A percentile compares a stretch with the other conserved stretches of the same genome.
phyloP scores from a whole-genome alignment of 2,329 filamentous ascomycete genomes.

The Penicillium sp. region DNA sequence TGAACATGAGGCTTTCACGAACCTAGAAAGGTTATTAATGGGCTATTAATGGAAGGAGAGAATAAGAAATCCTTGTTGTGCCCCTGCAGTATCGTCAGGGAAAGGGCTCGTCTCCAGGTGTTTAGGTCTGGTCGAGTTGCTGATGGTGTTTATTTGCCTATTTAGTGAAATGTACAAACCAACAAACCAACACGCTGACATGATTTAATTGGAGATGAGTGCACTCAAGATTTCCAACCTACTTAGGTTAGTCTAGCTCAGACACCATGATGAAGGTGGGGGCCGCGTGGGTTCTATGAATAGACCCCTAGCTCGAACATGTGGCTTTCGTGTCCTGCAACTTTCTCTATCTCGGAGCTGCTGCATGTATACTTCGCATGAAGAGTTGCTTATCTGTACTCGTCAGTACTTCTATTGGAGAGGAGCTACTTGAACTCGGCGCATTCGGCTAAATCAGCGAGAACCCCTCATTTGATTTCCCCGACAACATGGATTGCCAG shows the following conservation, averaged over 20 bases:
- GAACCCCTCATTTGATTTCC: neutral
- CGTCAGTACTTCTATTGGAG: no score
- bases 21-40: neutral
- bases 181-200: neutral
- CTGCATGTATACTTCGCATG: neutral
- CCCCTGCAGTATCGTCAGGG: conserved; percentile 7
- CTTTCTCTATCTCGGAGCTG: neutral
- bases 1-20: neutral
- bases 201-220: neutral
- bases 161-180: neutral
- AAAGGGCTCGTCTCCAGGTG: neutral
- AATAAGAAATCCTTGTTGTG: conserved; percentile 23
- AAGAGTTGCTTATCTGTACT: neutral
- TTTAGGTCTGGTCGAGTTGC: neutral
- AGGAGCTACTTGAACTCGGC: neutral
- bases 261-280: neutral
- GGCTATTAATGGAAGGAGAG: conserved; percentile 14
- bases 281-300: neutral
- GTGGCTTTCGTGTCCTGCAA: neutral
- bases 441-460: neutral
- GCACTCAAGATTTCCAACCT: neutral
- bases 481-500: neutral
- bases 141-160: neutral
- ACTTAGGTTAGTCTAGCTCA: neutral
- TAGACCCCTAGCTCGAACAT: neutral